Percentiles rank a stretch among this genome's conserved stretches.
These are phyloP conservation scores for Cladosporium sphaerospermum DNA, from an alignment of 2,329 filamentous ascomycete species.

Conservation along the genomic window DNA sequence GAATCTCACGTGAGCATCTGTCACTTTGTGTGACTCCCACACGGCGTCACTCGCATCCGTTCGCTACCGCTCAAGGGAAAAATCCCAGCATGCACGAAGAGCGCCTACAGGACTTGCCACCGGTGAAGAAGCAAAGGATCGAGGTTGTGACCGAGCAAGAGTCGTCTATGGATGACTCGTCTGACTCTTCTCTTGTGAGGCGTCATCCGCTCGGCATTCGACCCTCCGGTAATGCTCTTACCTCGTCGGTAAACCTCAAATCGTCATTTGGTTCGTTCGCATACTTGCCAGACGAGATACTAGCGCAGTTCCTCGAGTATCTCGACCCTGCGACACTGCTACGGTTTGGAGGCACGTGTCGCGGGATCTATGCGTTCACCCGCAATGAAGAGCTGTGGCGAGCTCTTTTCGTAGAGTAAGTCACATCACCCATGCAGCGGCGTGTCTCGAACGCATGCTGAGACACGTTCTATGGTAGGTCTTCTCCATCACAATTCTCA, in stretches of 20 bases:
- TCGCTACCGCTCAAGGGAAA: background rate
- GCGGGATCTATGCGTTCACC: conserved; percentile 79
- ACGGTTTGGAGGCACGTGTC: conserved; percentile 69
- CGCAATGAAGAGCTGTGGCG: conserved; percentile 87
- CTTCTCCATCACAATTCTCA: conserved; percentile 41
- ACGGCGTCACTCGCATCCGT: too few relatives aligned
- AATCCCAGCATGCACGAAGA: conserved; percentile 2
- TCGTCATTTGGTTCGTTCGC: conserved; percentile 59
- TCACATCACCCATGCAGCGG: conserved; percentile 25
- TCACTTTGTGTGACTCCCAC: too few relatives aligned
- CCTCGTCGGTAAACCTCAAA: conserved; percentile 60
- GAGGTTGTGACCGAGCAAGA: conserved; percentile 14
- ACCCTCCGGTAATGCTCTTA: conserved; percentile 77
- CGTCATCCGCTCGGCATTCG: conserved; percentile 78
- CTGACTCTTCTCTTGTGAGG: conserved; percentile 50
- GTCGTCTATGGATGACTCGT: conserved; percentile 10
- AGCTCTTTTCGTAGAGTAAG: conserved; percentile 75
- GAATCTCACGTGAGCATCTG: too few relatives aligned
- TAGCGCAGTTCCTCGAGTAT: conserved; percentile 68
- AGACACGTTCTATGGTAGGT: conserved; percentile 31
- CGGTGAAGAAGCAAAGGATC: conserved; percentile 18
- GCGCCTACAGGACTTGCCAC: conserved; percentile 10
- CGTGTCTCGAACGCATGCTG: conserved; percentile 22
- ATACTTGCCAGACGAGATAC: conserved; percentile 70
- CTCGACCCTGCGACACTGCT: conserved; percentile 60